Evolutionary conservation across 805 yeast genomes (phyloP).

Genomic region (Trichomonascus vanleenenianus): DNA sequence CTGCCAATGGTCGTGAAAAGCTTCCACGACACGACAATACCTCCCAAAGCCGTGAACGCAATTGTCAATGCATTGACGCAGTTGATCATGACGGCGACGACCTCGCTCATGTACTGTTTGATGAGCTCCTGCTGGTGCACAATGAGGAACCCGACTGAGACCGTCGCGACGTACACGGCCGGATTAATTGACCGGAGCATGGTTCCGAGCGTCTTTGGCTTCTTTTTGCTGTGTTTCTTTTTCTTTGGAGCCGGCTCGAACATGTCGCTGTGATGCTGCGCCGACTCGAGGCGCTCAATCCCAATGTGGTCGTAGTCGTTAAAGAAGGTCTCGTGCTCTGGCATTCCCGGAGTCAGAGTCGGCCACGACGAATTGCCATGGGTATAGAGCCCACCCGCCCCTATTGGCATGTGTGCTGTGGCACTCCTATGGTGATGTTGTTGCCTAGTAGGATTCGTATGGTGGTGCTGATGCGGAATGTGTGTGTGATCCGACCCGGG

Average conservation of each 20-base stretch:
- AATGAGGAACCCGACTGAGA: conserved; percentile 15
- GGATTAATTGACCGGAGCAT: conserved; percentile 8
- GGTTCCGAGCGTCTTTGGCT: neutral
- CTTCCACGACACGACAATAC: too few species aligned
- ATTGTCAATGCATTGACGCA: conserved; percentile 5
- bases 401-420: too few species aligned
- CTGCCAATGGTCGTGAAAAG: too few species aligned
- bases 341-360: too few species aligned
- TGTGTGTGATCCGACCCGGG: neutral
- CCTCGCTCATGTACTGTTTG: conserved; percentile 11
- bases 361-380: too few species aligned
- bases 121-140: conserved; percentile 14
- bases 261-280: neutral
- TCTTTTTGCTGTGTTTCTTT: neutral
- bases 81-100: conserved; percentile 10
- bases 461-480: too few species aligned
- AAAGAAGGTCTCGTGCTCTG: too few species aligned
- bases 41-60: neutral
- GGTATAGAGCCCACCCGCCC: neutral
- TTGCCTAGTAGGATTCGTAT: too few species aligned
- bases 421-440: too few species aligned
- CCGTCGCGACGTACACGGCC: conserved; percentile 14
- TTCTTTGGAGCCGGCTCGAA: neutral
- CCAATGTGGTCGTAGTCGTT: too few species aligned
- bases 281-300: neutral